Percentiles rank a stretch among this genome's conserved stretches.
phyloP scores from a whole-genome alignment of 2,329 filamentous ascomycete species.

The Colletotrichum tofieldiae region DNA sequence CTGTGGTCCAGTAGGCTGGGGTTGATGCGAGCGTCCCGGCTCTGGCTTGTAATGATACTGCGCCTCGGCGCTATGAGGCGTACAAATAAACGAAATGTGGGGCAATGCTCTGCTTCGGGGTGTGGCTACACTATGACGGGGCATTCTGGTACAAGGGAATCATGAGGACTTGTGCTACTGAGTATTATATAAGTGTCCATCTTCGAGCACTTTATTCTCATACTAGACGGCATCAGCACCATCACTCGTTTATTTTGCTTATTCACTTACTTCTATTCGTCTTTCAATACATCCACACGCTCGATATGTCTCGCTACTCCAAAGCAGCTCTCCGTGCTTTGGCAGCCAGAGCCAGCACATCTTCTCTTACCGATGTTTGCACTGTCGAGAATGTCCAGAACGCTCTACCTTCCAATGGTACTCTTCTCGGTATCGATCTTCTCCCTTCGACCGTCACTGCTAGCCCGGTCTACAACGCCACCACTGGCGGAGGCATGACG shows the following conservation, averaged over 20 bases:
- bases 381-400: conserved; percentile 45
- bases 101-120: background rate
- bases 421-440: conserved; percentile 49
- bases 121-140: background rate
- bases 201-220: background rate
- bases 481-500: conserved; percentile 47
- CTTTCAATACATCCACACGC: background rate
- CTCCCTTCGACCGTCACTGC: conserved; percentile 41
- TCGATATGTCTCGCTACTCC: conserved; percentile 25
- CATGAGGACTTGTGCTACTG: background rate
- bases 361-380: conserved; percentile 46
- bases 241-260: background rate
- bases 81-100: conserved; percentile 13
- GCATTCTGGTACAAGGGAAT: background rate
- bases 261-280: background rate
- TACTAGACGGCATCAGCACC: background rate
- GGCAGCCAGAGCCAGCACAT: conserved; percentile 38
- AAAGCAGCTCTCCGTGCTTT: conserved; percentile 21
- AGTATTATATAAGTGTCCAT: conserved; percentile 7
- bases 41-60: background rate
- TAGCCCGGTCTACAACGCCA: conserved; percentile 35
- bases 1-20: background rate
- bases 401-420: conserved; percentile 45
- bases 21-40: conserved; percentile 18
- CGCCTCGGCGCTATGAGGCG: conserved; percentile 35